Conservation (phyloP, 306 rosid species). For the Malus domestica region ASM211411v1 NC_041803.1:41611001-41611500, state of each 20-base stretch:
- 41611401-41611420: background rate
- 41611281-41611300: background rate
- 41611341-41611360: background rate
- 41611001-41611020: constrained; percentile 56
- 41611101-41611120: constrained; percentile 6
- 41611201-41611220: background rate
- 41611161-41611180: background rate
- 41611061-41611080: constrained; percentile 50
- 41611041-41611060: constrained; percentile 57
- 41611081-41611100: constrained; percentile 46
- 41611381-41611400: background rate
- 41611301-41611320: background rate
- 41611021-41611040: constrained; percentile 36
- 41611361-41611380: background rate
- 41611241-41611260: background rate
- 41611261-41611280: background rate
- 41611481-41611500: background rate
- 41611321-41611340: background rate
- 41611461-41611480: constrained; percentile 15
- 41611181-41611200: background rate
- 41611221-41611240: background rate
- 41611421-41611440: background rate
- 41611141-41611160: background rate
- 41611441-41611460: background rate
- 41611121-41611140: constrained; percentile 17